Evolutionary conservation across 768 basidiomycete genomes (phyloP).

Genomic region (Suillus plorans): DNA sequence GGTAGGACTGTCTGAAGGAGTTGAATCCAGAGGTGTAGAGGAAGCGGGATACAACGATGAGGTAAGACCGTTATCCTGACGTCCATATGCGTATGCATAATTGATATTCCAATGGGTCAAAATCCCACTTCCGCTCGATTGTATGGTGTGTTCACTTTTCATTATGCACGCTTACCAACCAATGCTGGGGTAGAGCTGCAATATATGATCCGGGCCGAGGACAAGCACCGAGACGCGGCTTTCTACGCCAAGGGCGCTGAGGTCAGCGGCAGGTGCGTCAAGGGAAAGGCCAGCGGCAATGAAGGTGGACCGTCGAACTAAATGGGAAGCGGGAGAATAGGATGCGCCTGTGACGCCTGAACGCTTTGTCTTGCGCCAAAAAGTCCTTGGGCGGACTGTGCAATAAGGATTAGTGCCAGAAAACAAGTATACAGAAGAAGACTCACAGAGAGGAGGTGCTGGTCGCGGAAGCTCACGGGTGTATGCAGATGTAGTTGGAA

Average conservation of each 20-base stretch:
- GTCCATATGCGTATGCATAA: neutral
- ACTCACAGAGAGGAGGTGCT: conserved; percentile 66
- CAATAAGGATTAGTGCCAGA: neutral
- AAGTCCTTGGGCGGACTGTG: conserved; percentile 77
- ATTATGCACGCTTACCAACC: conserved; percentile 21
- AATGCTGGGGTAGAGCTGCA: neutral
- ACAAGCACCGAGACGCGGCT: conserved; percentile 46
- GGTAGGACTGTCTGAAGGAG: neutral
- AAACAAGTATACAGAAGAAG: neutral
- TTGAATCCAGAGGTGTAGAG: neutral
- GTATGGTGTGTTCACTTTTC: neutral
- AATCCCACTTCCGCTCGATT: conserved; percentile 11
- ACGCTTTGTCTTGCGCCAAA: conserved; percentile 73
- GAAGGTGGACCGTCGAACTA: conserved; percentile 76
- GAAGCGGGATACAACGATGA: neutral
- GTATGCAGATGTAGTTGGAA: conserved; percentile 7
- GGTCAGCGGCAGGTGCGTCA: conserved; percentile 57
- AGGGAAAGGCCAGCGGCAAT: conserved; percentile 74
- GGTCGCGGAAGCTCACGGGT: conserved; percentile 52
- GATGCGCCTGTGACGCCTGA: conserved; percentile 71
- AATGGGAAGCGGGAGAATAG: conserved; percentile 72
- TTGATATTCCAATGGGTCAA: conserved; percentile 14
- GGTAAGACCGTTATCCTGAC: neutral
- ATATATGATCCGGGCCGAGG: conserved; percentile 37
- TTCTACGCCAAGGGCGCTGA: conserved; percentile 63